phyloP scores from a whole-genome alignment of 2,329 filamentous ascomycete genomes.

The Penicillium sp. region DNA sequence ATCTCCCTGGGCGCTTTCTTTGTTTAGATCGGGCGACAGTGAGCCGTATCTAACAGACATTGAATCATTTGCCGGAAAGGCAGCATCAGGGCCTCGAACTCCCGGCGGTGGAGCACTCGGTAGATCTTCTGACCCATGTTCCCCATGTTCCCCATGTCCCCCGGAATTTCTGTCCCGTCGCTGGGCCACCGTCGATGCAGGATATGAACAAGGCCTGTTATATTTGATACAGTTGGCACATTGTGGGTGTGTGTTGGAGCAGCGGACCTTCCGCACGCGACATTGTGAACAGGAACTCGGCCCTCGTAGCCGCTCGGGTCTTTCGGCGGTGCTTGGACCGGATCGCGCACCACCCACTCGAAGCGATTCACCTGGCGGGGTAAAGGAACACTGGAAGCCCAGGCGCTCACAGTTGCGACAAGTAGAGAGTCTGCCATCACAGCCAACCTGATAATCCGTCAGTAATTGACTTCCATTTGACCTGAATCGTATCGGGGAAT shows the following conservation, averaged over 20 bases:
- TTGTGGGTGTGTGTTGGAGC: not conserved
- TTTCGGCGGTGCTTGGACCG: not conserved
- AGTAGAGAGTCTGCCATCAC: not conserved
- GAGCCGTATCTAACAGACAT: not conserved
- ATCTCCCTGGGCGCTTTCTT: not conserved
- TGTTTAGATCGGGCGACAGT: not conserved
- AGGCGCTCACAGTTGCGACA: slow-evolving; percentile 2
- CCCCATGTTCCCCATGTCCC: not conserved
- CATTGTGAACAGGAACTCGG: not conserved
- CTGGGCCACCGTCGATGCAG: not conserved
- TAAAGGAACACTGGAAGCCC: slow-evolving; percentile 1
- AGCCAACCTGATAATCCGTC: not conserved
- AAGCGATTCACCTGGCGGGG: not conserved
- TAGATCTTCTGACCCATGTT: not conserved
- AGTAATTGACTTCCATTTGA: not conserved
- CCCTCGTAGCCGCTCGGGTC: not conserved
- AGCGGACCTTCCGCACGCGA: not conserved
- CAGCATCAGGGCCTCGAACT: not conserved
- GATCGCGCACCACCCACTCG: no score
- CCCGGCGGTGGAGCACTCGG: no score
- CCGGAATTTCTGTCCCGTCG: not conserved
- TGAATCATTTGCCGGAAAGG: no score
- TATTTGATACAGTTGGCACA: not conserved
- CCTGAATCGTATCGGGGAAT: not conserved
- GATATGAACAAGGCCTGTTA: not conserved